phyloP scores from a whole-genome alignment of 129 eudicot genomes.

The Erigeron canadensis region DNA sequence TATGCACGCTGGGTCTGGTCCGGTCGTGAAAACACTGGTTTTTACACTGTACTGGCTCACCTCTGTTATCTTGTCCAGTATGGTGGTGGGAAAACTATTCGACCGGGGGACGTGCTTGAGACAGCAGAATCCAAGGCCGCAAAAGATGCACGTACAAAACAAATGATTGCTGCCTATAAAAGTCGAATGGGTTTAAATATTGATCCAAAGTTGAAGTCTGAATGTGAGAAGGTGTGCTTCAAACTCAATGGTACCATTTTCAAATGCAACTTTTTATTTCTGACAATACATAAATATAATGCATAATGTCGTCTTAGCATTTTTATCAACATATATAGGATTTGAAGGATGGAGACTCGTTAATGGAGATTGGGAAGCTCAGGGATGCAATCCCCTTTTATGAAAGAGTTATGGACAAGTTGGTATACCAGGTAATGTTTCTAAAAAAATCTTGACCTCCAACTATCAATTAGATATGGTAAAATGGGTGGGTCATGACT shows the following conservation, averaged over 20 bases:
- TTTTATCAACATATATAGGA: slow-evolving; percentile 53
- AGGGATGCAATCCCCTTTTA: slow-evolving; percentile 81
- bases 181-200: slow-evolving; percentile 48
- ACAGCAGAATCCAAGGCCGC: slow-evolving; percentile 73
- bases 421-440: slow-evolving; percentile 61
- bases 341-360: slow-evolving; percentile 76
- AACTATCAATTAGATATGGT: slow-evolving; percentile 1
- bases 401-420: slow-evolving; percentile 77
- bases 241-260: slow-evolving; percentile 23
- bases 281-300: slow-evolving; percentile 8
- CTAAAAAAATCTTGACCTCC: neutral
- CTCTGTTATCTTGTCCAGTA: slow-evolving; percentile 38
- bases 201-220: slow-evolving; percentile 76
- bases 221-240: slow-evolving; percentile 78
- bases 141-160: slow-evolving; percentile 68
- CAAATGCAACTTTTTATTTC: slow-evolving; percentile 20
- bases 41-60: slow-evolving; percentile 5
- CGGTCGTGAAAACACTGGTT: no score
- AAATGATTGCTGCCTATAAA: slow-evolving; percentile 68
- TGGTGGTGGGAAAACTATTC: slow-evolving; percentile 85
- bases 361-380: slow-evolving; percentile 84
- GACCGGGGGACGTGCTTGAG: slow-evolving; percentile 83
- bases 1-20: no score
- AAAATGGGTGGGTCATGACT: slow-evolving; percentile 3
- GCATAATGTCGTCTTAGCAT: slow-evolving; percentile 26